Evolutionary conservation across 2,329 filamentous ascomycete species (phyloP), one percentile per base, ranked within the genome.

Genomic region (Fusarium sp.): DNA sequence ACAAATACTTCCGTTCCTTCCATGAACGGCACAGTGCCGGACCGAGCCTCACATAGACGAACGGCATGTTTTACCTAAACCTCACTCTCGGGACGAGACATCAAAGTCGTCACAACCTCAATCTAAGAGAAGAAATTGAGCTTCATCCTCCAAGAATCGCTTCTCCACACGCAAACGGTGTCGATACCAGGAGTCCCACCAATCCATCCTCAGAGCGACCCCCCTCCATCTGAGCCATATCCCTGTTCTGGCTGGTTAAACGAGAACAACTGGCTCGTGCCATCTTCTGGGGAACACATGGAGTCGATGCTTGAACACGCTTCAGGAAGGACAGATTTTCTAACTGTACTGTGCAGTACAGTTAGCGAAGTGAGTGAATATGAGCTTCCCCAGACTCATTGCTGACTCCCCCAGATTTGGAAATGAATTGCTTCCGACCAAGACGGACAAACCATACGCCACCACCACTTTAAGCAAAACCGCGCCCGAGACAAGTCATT

Each of bases 261-360:
- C 63, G 63, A 67, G 63, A 60, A 60, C 63, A 71, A 70, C 58
- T 68, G 68, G 67, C 52, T 53, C 53, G 39, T 61, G 60, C 55
- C 62, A 46, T 40, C 48, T 46, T 67, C 58, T 68, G 53, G 34
- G 51, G 67, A 54, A 62, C 50, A 39, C 45, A 67, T 65, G 42
- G 62, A 44, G 44, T 58, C 28, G 43, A 58, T 58, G 55, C 49
- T 58, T 24, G 49, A 22, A 28, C 34, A 43, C 55, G 22, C 48
- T 63, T 63, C 26, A 49, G 59, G 61, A 50, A 45, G 36, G 50
- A 39, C 59, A 53, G 18, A 7, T 45, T 15, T 39, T n/a, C 14
- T n/a, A 42, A 31, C 31, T 51, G 40, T 28, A 53, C 55, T 18
- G 8, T 24, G 20, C 31, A n/a, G 46, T 4, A 26, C 39, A 22